Evolutionary conservation across 73 alveolate species (phyloP), one percentile per base, ranked within the genome.

Genomic region (Urostyla sp.): DNA sequence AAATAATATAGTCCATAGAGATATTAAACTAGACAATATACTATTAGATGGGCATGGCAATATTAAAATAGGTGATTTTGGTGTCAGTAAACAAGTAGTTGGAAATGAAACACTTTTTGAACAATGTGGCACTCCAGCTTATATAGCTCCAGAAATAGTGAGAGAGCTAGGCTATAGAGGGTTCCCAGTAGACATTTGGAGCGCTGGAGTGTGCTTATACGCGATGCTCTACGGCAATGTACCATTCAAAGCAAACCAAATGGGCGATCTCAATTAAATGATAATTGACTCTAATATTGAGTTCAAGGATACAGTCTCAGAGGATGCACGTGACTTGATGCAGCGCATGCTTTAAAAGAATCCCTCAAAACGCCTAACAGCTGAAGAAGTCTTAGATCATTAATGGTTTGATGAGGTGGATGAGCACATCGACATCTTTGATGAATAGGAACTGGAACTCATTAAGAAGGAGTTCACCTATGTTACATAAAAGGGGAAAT

Each of bases 171-270:
- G 94, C 48, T 86, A 86, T 45, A 51, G 31, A 26, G 89, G 90
- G 0, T 86, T 16, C 84, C 73, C 87, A 16, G 88, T 60, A 13
- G 94, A 86, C 58, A 77, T 86, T 11, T 86, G 94, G 94, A 66
- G 87, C 30, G 94, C 88, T 0, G 94, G 94, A 20, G 90, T 86
- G 11, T 78, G 80, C 50, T 84, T 86, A 8, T 88, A 56, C 54
- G 91, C 95, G 36, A 88, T 88, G 95, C 87, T 88, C 43, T 73
- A 85, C 54, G 95, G 95, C 0, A 61, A 69, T 35, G 95, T 88
- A 2, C 95, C 95, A 0, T 88, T 88, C 80, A 88, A 88, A 58
- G 95, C 91, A 0, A 88, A 88, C 52, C 54, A 83, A 26, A 83
- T 88, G 89, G 76, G 75, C 8, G 95, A 88, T 37, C 74, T 88